Percentiles rank a stretch among this genome's conserved stretches.
phyloP scores from a whole-genome alignment of 2,329 filamentous ascomycete species.

The Rosellinia necatrix region DNA sequence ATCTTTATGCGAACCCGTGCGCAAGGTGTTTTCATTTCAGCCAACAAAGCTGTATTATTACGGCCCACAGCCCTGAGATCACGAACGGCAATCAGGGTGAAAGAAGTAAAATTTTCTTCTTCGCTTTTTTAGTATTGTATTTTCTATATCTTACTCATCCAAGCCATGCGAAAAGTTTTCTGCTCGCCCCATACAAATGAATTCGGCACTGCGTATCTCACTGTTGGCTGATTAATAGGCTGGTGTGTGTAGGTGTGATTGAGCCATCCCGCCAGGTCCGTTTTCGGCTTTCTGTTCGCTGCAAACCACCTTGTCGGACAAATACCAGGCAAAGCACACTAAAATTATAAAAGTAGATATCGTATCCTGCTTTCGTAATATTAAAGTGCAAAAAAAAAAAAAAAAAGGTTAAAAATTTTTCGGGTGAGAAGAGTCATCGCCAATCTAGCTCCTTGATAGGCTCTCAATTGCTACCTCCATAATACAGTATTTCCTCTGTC shows the following conservation, averaged over 20 bases:
- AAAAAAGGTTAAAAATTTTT: too few relatives aligned
- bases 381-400: too few relatives aligned
- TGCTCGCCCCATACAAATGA: slow-evolving; percentile 23
- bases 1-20: slow-evolving; percentile 22
- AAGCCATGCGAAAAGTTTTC: slow-evolving; percentile 18
- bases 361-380: too few relatives aligned
- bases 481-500: neutral
- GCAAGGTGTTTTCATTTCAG: slow-evolving; percentile 6
- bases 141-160: slow-evolving; percentile 24
- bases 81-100: slow-evolving; percentile 8
- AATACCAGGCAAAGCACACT: too few relatives aligned
- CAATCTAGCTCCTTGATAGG: slow-evolving; percentile 14
- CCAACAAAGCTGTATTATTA: slow-evolving; percentile 9
- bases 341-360: too few relatives aligned
- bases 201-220: slow-evolving; percentile 25
- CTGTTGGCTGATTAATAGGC: slow-evolving; percentile 30
- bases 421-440: slow-evolving; percentile 19
- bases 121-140: slow-evolving; percentile 14
- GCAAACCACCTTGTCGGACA: slow-evolving; percentile 18
- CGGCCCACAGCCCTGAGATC: slow-evolving; percentile 17
- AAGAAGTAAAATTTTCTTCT: slow-evolving; percentile 28
- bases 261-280: slow-evolving; percentile 31
- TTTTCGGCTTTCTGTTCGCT: slow-evolving; percentile 34
- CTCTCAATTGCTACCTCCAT: slow-evolving; percentile 1
- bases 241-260: slow-evolving; percentile 23